Evolutionary conservation across 164 flowering plant genomes (phyloP).

Genomic region (Berberis vulgaris): DNA sequence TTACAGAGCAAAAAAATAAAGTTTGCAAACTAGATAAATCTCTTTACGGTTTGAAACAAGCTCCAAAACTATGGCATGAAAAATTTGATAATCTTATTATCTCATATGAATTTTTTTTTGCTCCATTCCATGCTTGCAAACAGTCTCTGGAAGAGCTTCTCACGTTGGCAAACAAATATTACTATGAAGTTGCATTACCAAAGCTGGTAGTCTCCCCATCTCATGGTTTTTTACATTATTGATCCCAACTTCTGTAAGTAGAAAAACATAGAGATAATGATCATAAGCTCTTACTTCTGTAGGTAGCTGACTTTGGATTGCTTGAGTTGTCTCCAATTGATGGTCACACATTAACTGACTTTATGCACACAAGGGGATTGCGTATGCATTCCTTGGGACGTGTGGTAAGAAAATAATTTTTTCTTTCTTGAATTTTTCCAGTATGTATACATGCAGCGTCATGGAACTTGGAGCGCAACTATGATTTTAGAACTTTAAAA

Average conservation of each 20-base stretch:
- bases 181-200: slow-evolving; percentile 83
- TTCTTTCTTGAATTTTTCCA: not conserved
- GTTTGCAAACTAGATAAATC: too few species aligned
- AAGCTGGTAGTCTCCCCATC: slow-evolving; percentile 56
- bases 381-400: slow-evolving; percentile 81
- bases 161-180: slow-evolving; percentile 53
- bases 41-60: too few species aligned
- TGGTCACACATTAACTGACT: slow-evolving; percentile 90
- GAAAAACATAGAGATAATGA: not conserved
- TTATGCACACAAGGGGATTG: slow-evolving; percentile 91
- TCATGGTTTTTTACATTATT: not conserved
- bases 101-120: not conserved
- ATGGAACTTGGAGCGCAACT: too few species aligned
- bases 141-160: slow-evolving; percentile 74
- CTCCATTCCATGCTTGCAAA: slow-evolving; percentile 12
- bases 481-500: too few species aligned
- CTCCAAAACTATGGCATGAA: too few species aligned
- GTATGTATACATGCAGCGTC: too few species aligned
- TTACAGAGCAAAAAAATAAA: too few species aligned
- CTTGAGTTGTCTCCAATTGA: slow-evolving; percentile 97
- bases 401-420: slow-evolving; percentile 48
- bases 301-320: slow-evolving; percentile 93
- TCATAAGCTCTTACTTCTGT: slow-evolving; percentile 8
- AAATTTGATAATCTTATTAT: too few species aligned
- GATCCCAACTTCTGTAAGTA: not conserved